Evolutionary conservation across 2,329 filamentous ascomycete genomes (phyloP), one percentile per base, ranked within the genome.

Genomic region (Polytolypa hystricis): DNA sequence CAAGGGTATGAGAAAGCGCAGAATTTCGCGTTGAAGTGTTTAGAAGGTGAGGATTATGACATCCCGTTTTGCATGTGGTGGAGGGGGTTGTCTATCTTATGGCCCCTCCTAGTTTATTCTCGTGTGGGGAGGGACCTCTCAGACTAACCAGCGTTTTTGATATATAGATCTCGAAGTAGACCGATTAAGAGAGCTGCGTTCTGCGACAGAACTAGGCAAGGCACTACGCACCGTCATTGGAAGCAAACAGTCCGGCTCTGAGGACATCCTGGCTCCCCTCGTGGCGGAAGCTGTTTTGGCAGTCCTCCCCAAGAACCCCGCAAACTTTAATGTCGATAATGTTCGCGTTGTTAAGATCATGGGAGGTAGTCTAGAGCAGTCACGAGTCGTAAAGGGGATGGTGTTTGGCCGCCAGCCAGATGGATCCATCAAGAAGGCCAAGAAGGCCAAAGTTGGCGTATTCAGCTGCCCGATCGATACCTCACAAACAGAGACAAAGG

Each of bases 321-420:
- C 73, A 58, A 87, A 93, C 67, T 98, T 98, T 74, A 98, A 95
- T 64, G 86, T 98, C 47, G 91, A 98, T 70, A 98, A 98, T 62
- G 81, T 98, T 53, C 84, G 91, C 42, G 93, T 98, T 40, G 93
- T 98, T 52, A 98, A 98, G 74, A 98, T 98, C 55, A 96, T 98
- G 89, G 91, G 91, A 51, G 89, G 91, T 47, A 86, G 82, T 58
- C 69, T 98, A 56, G 84, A 93, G 54, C 87, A 98, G 68, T 94
- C 86, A 61, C 79, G 77, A 48, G 89, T 98, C 10, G 81, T 98
- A 42, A 93, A 84, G 71, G 91, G 91, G 48, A 98, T 98, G 91
- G 93, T 98, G 35, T 96, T 98, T 58, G 81, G 85, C 53, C 82
- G 93, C 57, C 84, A 94, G 64, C 91, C 91, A n/a, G 81, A 94